These are phyloP conservation scores for Borealophlyctis nickersoniae DNA, from an alignment of 192 early-diverging fungal genomes.

Conservation along the genomic window DNA sequence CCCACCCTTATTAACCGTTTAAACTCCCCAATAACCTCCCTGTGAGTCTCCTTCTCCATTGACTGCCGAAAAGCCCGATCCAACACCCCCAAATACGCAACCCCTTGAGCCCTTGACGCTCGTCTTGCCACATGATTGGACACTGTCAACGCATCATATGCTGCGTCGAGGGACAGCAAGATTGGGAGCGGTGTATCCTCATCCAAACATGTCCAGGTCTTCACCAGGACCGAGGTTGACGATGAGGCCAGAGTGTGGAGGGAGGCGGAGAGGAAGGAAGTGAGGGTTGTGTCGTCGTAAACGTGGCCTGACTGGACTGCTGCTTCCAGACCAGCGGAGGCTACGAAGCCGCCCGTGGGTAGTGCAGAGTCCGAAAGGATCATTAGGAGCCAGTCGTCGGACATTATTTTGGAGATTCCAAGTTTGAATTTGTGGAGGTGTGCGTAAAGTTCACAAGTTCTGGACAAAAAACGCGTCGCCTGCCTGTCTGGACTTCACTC, in stretches of 20 bases:
- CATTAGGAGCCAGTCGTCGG: slow-evolving; percentile 67
- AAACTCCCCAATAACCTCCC: background rate
- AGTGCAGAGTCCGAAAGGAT: slow-evolving; percentile 89
- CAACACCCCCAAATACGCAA: slow-evolving; percentile 64
- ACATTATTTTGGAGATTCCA: too few relatives aligned
- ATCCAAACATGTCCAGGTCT: slow-evolving; percentile 35
- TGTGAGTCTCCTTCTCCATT: background rate
- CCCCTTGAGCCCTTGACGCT: slow-evolving; percentile 69
- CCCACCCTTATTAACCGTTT: background rate
- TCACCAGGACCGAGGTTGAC: slow-evolving; percentile 67
- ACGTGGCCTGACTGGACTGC: slow-evolving; percentile 69
- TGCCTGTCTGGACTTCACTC: too few relatives aligned
- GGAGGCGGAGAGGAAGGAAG: slow-evolving; percentile 54
- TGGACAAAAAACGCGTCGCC: too few relatives aligned
- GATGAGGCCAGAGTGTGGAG: slow-evolving; percentile 69
- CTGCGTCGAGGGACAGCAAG: slow-evolving; percentile 21
- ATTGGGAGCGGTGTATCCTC: slow-evolving; percentile 5
- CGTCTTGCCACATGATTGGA: slow-evolving; percentile 59
- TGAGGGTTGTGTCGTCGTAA: slow-evolving; percentile 22
- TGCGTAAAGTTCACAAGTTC: too few relatives aligned
- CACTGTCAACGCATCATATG: slow-evolving; percentile 26
- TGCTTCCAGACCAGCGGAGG: slow-evolving; percentile 87
- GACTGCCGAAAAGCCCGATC: slow-evolving; percentile 52
- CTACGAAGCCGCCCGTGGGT: slow-evolving; percentile 93
- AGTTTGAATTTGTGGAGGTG: too few relatives aligned